Evolutionary conservation across 2,329 filamentous ascomycete species (phyloP), one percentile per base, ranked within the genome.

Genomic region (Colletotrichum sp.): DNA sequence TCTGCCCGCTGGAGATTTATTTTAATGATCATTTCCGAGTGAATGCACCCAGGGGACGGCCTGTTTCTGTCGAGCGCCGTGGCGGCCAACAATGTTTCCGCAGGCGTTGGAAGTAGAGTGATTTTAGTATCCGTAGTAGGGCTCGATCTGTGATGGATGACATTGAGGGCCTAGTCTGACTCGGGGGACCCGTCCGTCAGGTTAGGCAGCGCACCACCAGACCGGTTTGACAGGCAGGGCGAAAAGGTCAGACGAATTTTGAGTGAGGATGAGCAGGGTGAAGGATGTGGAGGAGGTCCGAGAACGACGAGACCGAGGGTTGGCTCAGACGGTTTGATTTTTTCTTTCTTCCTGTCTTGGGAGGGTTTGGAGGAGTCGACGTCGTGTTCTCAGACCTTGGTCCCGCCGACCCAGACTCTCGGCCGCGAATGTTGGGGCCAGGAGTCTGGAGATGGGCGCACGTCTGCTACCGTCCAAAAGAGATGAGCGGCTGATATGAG

Each of bases 181-280:
- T 76, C 73, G 64, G 69, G 18, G 18, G 73, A 76, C 69, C 73
- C 73, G 64, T 63, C 73, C 44, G 63, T 69, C 39, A 68, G 69
- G 63, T 75, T 72, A 76, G 44, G 73, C 73, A 72, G 73, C 63
- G 39, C 69, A 64, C 73, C 73, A 67, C 28, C 64, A 72, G 62
- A 30, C 39, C 44, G 73, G 69, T 69, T 76, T 76, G 73, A 76
- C 73, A 76, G 71, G 52, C 30, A 69, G 39, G 57, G 57, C 69
- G n/a, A 44, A 68, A 72, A 76, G 55, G 69, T 73, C 69, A 69
- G 73, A 76, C 55, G 73, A 72, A 76, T 68, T 49, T 65, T 75
- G 69, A 64, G 66, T 30, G 68, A 70, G 32, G 57, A 21, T 49
- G n/a, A 21, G 34, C 30, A 32, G 60, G 62, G 30, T 26, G 69